Evolutionary conservation across 192 early-diverging fungal species (phyloP).

Genomic region (Entophlyctis luteolus): DNA sequence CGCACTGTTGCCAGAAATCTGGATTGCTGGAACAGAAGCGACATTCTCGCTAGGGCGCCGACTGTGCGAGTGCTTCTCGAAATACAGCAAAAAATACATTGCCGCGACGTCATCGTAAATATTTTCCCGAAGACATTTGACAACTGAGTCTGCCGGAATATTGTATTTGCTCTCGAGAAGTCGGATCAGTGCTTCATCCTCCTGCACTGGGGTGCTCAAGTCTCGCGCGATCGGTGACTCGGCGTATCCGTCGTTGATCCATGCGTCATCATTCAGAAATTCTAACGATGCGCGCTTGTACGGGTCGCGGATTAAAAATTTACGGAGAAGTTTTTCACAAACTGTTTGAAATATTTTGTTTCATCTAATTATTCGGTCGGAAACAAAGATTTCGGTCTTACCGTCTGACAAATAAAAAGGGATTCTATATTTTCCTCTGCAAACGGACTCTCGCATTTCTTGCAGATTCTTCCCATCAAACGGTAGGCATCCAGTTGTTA

Average conservation of each 20-base stretch:
- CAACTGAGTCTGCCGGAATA: conserved; percentile 45
- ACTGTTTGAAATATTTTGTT: conserved; percentile 30
- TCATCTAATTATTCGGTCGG: neutral
- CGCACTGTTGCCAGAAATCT: conserved; percentile 1
- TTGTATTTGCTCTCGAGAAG: conserved; percentile 55
- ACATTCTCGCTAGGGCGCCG: neutral
- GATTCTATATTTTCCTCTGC: conserved; percentile 61
- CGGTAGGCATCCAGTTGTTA: conserved; percentile 90
- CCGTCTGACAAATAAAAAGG: conserved; percentile 50
- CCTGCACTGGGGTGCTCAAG: conserved; percentile 41
- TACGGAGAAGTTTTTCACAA: conserved; percentile 57
- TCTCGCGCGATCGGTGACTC: conserved; percentile 52
- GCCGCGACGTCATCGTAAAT: conserved; percentile 57
- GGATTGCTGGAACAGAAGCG: conserved; percentile 17
- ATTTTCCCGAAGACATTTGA: conserved; percentile 49
- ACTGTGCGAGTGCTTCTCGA: conserved; percentile 48
- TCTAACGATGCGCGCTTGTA: conserved; percentile 52
- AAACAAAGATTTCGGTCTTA: neutral
- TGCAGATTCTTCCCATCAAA: conserved; percentile 97
- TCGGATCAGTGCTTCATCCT: conserved; percentile 53
- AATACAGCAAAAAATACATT: conserved; percentile 62
- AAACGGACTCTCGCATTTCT: conserved; percentile 58
- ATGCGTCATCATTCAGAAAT: conserved; percentile 58
- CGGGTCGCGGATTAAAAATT: conserved; percentile 59
- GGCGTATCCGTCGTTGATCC: conserved; percentile 57